A percentile compares a stretch with the other conserved stretches of the same genome.
Conservation (phyloP, 495 filamentous ascomycete genomes). For the Sphaerosporella brunnea region DNA sequence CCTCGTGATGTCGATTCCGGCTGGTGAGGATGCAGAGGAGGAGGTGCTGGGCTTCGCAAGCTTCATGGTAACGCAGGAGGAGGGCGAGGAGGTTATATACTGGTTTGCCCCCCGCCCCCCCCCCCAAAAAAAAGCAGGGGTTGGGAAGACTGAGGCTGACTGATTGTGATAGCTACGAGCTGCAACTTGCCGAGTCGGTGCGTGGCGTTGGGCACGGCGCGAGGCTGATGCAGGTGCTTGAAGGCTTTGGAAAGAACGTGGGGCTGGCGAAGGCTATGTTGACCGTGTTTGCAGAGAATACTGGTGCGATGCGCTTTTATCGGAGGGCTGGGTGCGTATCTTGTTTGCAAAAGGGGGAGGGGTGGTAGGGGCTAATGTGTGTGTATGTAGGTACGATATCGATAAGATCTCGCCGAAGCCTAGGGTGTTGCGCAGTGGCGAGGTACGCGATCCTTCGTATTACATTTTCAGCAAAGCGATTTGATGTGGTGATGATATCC, state of each 20-base stretch:
- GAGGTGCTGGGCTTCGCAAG: slow-evolving; percentile 37
- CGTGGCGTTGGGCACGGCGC: slow-evolving; percentile 10
- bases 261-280: slow-evolving; percentile 19
- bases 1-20: slow-evolving; percentile 11
- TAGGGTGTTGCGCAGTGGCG: slow-evolving; percentile 10
- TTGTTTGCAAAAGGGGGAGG: background rate
- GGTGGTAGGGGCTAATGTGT: background rate
- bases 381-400: slow-evolving; percentile 9
- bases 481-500: background rate
- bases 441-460: slow-evolving; percentile 15
- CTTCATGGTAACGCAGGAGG: slow-evolving; percentile 51
- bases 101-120: slow-evolving; percentile 39
- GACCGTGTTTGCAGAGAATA: slow-evolving; percentile 22
- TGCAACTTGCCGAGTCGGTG: slow-evolving; percentile 9
- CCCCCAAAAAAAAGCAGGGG: background rate
- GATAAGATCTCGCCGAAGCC: slow-evolving; percentile 15
- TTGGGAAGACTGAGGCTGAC: background rate
- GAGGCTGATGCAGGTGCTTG: slow-evolving; percentile 11
- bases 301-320: slow-evolving; percentile 15
- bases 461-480: slow-evolving; percentile 15
- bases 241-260: slow-evolving; percentile 16
- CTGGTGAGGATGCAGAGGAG: background rate
- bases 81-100: slow-evolving; percentile 41
- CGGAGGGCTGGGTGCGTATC: slow-evolving; percentile 11
- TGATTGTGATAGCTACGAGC: slow-evolving; percentile 19